These are phyloP conservation scores for Neurospora crassa DNA, from an alignment of 2,329 filamentous ascomycete genomes.

Conservation along the genomic window DNA sequence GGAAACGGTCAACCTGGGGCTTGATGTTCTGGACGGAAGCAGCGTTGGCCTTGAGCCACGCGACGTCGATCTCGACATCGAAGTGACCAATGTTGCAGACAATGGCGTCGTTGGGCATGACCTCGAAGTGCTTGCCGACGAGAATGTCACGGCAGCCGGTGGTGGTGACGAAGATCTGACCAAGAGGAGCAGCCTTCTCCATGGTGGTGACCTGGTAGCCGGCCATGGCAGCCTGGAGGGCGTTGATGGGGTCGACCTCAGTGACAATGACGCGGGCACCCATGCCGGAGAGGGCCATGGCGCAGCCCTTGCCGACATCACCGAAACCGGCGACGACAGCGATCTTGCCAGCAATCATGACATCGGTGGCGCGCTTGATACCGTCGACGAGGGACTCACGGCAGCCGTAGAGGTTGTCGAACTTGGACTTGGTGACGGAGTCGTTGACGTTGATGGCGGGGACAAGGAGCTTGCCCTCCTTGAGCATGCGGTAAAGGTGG, in stretches of 20 bases:
- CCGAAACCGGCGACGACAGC: slow-evolving; percentile 95
- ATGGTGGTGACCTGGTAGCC: slow-evolving; percentile 96
- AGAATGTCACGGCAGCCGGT: slow-evolving; percentile 99
- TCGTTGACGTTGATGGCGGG: slow-evolving; percentile 99
- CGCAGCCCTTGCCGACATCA: slow-evolving; percentile 98
- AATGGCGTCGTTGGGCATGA: slow-evolving; percentile 95
- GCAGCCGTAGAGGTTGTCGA: slow-evolving; percentile 99
- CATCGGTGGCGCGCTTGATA: slow-evolving; percentile 99
- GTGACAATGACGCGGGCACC: slow-evolving; percentile 94
- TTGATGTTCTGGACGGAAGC: slow-evolving; percentile 96
- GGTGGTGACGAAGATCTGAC: slow-evolving; percentile 99
- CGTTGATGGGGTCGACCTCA: slow-evolving; percentile 98
- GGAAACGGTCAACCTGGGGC: slow-evolving; percentile 97
- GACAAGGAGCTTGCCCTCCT: slow-evolving; percentile 78
- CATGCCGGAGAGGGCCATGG: slow-evolving; percentile 92
- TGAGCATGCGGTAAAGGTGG: slow-evolving; percentile 98
- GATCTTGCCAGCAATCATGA: slow-evolving; percentile 99
- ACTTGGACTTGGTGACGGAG: slow-evolving; percentile 99
- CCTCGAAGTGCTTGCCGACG: slow-evolving; percentile 82
- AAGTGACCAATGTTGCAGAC: slow-evolving; percentile 99
- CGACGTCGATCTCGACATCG: slow-evolving; percentile 99
- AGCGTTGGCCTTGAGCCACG: slow-evolving; percentile 97
- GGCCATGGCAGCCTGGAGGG: slow-evolving; percentile 95
- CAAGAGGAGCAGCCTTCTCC: slow-evolving; percentile 78
- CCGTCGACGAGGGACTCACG: slow-evolving; percentile 96